Evolutionary conservation across 805 yeast species (phyloP).

Genomic region (Pichia thaimueangensis): DNA sequence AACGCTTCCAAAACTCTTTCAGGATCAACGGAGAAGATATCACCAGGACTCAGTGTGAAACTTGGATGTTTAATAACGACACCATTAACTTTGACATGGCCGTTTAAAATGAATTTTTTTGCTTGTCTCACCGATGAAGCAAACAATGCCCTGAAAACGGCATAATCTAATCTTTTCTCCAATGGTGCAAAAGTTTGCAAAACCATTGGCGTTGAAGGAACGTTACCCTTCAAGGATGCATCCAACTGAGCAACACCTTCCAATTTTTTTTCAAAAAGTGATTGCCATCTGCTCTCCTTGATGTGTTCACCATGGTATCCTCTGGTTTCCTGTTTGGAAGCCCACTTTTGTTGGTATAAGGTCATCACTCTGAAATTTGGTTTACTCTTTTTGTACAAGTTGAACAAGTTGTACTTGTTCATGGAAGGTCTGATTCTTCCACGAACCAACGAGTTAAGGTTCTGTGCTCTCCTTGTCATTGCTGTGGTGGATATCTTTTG

Average conservation of each 20-base stretch:
- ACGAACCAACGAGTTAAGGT: conserved; percentile 27
- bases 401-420: conserved; percentile 88
- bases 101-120: conserved; percentile 74
- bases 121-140: conserved; percentile 94
- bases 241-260: conserved; percentile 87
- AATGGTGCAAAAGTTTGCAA: conserved; percentile 83
- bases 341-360: conserved; percentile 89
- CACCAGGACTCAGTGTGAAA: conserved; percentile 75
- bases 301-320: conserved; percentile 93
- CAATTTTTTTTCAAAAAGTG: conserved; percentile 60
- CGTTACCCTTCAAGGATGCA: conserved; percentile 62
- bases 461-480: conserved; percentile 28
- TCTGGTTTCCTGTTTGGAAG: conserved; percentile 84
- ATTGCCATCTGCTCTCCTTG: conserved; percentile 77
- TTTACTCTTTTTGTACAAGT: conserved; percentile 67
- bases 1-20: conserved; percentile 78
- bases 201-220: conserved; percentile 66
- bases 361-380: conserved; percentile 51
- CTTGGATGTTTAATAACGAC: conserved; percentile 71
- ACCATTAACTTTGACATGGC: conserved; percentile 84
- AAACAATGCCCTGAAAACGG: conserved; percentile 85
- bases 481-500: no score
- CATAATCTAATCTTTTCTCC: conserved; percentile 86
- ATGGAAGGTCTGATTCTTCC: conserved; percentile 74
- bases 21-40: conserved; percentile 78